Base-by-base conservation (phyloP, 164 flowering plant genomes). In the Macadamia integrifolia region DNA sequence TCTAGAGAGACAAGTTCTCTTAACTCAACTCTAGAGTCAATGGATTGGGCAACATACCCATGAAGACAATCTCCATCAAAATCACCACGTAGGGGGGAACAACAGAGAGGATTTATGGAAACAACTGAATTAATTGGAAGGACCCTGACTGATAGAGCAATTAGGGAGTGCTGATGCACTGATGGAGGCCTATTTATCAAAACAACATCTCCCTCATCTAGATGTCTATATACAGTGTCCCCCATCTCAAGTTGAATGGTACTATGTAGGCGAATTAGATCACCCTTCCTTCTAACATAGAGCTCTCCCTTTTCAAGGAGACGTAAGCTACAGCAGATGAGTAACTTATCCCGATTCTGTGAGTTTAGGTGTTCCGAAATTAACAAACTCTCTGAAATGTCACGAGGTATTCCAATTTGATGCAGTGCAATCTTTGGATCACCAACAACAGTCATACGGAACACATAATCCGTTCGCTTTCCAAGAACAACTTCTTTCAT, bases 61-160 rank as follows among this genome's bases (percentile, higher is more conserved):
- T 91, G 97, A 67, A 90, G 80, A 69, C 99, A 92, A 67, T 95
- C 98, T 13, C 98, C 98, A 76, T 95, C 99, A 78, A 95, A 95
- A 77, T 95, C 99, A 9, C 96, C 99, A 53, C 82, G 85, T 2
- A 95, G 79, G 62, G 99, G 98, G 6, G 87, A 76, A 73, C 98
- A 92, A 55, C 87, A 78, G 10, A 95, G 80, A 1, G 99, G 99
- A 63, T 92, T 95, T 65, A 95, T 75, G 0, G 97, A 84, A 52
- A 87, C 64, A 60, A 85, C 94, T 0, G 87, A 82, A 23, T 69
- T 72, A 14, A 78, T 66, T 1, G 96, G 97, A 59, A 92, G 93
- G 31, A 89, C 66, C 71, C 77, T 87, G 15, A 83, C 98, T 49
- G 83, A 75, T 31, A 92, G 72, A 62, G 87, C 97, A 58, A 95